Evolutionary conservation across 192 early-diverging fungal genomes (phyloP), one percentile per base, ranked within the genome.

Genomic region (Fimicolochytrium jonesii): DNA sequence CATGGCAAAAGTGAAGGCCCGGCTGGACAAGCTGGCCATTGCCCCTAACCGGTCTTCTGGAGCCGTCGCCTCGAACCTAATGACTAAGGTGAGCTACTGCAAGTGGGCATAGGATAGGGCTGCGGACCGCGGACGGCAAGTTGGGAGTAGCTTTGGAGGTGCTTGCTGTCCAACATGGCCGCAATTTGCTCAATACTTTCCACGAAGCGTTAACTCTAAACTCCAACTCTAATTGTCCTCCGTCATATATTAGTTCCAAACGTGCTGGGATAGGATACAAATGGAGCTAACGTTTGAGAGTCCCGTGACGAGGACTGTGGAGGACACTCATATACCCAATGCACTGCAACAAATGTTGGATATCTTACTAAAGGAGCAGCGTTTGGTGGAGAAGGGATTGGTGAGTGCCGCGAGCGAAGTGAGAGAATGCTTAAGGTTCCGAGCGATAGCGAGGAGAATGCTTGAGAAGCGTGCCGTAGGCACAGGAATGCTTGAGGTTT

Each of bases 361-460:
- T 68, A 73, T 94, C 50, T 76, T 96, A 15, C 87, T 93, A 5
- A 90, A 92, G 69, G 93, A 96, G 78, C 88, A 90, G 52, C 76
- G 88, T 2, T 72, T 85, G 39, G 72, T 83, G 22, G 90, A 91
- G 63, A 87, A 87, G 48, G 80, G 76, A 33, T 68, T 73, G 2
- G 76, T 47, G n/a, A n/a, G n/a, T n/a, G n/a, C n/a, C n/a, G n/a
- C n/a, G n/a, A n/a, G n/a, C n/a, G 17, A n/a, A 35, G n/a, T n/a
- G n/a, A n/a, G n/a, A n/a, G n/a, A n/a, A n/a, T n/a, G n/a, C n/a
- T n/a, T n/a, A n/a, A n/a, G n/a, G n/a, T n/a, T n/a, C n/a, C n/a
- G n/a, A n/a, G n/a, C n/a, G n/a, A n/a, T n/a, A n/a, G n/a, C n/a
- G n/a, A n/a, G n/a, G n/a, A n/a, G n/a, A n/a, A n/a, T n/a, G n/a